Percentiles rank a stretch among this genome's conserved stretches.
These are phyloP conservation scores for Candida ficus DNA, from an alignment of 805 yeast species.

Conservation along the genomic window DNA sequence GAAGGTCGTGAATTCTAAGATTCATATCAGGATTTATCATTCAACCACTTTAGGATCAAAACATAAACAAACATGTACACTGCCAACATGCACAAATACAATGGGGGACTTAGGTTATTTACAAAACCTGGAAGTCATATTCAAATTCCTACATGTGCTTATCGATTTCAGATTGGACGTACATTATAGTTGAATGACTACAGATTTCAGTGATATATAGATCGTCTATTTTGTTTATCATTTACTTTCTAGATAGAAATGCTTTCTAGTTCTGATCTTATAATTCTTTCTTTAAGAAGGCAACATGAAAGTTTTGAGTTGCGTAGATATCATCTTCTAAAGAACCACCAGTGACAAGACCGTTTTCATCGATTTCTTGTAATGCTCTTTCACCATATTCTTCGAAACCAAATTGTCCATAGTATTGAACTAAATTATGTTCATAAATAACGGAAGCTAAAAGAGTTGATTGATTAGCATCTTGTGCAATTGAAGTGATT, in stretches of 20 bases:
- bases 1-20: no score
- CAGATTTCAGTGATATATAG: no score
- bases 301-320: slow-evolving; percentile 17
- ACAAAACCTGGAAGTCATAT: no score
- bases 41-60: no score
- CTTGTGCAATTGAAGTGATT: slow-evolving; percentile 3
- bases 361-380: slow-evolving; percentile 16
- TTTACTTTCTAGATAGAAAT: background rate
- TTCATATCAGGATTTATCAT: no score
- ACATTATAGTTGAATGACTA: no score
- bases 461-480: background rate
- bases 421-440: slow-evolving; percentile 15
- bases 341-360: slow-evolving; percentile 13
- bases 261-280: background rate
- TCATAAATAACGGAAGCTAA: slow-evolving; percentile 18
- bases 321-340: slow-evolving; percentile 21
- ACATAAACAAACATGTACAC: no score
- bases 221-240: no score
- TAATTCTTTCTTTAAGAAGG: slow-evolving; percentile 9
- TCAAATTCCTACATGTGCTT: no score
- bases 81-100: no score
- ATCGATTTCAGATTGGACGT: no score
- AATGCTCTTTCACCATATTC: slow-evolving; percentile 10
- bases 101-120: no score
- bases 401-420: slow-evolving; percentile 15